phyloP scores from a whole-genome alignment of 352 stramenopile genomes.

The Pelagophyceae sp. region DNA sequence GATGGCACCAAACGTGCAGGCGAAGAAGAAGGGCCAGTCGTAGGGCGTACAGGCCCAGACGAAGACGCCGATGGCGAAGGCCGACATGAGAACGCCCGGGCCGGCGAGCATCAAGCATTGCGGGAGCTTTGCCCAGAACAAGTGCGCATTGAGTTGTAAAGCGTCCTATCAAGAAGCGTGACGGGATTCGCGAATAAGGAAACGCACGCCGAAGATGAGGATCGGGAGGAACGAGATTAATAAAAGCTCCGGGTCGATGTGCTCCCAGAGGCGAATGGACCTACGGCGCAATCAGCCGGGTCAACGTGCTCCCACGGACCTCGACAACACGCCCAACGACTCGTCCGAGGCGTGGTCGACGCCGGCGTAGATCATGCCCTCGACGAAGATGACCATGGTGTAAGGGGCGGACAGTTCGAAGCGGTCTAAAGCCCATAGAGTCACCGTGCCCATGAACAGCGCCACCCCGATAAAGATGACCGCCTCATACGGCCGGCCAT shows the following conservation, averaged over 20 bases:
- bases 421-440: neutral
- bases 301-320: conserved; percentile 16
- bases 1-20: conserved; percentile 41
- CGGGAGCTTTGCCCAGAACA: conserved; percentile 13
- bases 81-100: conserved; percentile 22
- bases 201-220: conserved; percentile 60
- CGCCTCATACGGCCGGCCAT: neutral
- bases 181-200: no score
- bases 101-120: conserved; percentile 10
- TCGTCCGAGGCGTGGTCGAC: neutral
- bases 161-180: no score
- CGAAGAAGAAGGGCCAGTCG: conserved; percentile 39
- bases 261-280: conserved; percentile 35
- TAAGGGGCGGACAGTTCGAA: neutral
- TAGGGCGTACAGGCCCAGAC: conserved; percentile 32
- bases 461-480: neutral
- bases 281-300: conserved; percentile 25
- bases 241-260: conserved; percentile 42
- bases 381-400: neutral
- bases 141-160: conserved; percentile 24
- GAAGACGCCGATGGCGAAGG: neutral
- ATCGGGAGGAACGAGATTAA: conserved; percentile 53
- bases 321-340: neutral
- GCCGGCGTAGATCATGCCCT: neutral
- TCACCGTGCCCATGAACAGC: neutral